Percentiles rank a stretch among this genome's conserved stretches.
Evolutionary conservation across 768 basidiomycete species (phyloP).

Genomic region (Tricholoma terreum): DNA sequence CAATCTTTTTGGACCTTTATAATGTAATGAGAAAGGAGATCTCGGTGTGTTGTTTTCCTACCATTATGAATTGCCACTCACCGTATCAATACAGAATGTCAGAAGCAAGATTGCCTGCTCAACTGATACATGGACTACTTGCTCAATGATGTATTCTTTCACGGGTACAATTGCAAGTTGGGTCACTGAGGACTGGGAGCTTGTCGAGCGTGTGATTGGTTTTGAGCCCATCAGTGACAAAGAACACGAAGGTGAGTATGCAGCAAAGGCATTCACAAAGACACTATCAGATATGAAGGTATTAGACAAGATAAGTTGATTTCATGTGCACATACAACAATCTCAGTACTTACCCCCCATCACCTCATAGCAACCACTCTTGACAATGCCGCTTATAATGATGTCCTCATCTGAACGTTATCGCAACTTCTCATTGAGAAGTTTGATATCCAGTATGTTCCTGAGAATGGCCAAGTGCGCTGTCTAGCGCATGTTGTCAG

Average conservation of each 20-base stretch:
- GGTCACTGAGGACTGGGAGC: slow-evolving; percentile 30
- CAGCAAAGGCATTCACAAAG: slow-evolving; percentile 26
- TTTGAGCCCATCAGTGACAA: no score
- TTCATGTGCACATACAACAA: neutral
- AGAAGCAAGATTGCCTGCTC: slow-evolving; percentile 23
- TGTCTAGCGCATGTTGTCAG: slow-evolving; percentile 35
- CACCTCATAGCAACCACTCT: slow-evolving; percentile 16
- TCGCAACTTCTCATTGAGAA: slow-evolving; percentile 16
- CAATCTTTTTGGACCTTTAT: slow-evolving; percentile 18
- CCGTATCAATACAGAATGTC: slow-evolving; percentile 8
- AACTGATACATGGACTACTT: slow-evolving; percentile 31
- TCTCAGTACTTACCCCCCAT: neutral
- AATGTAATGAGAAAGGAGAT: slow-evolving; percentile 16
- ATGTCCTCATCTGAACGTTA: slow-evolving; percentile 27
- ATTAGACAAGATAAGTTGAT: slow-evolving; percentile 32
- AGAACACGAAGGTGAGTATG: slow-evolving; percentile 30
- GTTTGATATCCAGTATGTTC: slow-evolving; percentile 24
- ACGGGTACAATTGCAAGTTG: slow-evolving; percentile 26
- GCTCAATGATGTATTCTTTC: slow-evolving; percentile 32
- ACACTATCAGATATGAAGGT: slow-evolving; percentile 18
- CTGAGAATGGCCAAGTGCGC: slow-evolving; percentile 25
- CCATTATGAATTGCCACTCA: neutral
- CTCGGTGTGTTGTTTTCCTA: slow-evolving; percentile 9
- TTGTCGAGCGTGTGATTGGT: slow-evolving; percentile 32
- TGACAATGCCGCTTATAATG: slow-evolving; percentile 34